Conservation (phyloP, 2,329 filamentous ascomycete genomes). For the Fusarium zealandicum region DNA sequence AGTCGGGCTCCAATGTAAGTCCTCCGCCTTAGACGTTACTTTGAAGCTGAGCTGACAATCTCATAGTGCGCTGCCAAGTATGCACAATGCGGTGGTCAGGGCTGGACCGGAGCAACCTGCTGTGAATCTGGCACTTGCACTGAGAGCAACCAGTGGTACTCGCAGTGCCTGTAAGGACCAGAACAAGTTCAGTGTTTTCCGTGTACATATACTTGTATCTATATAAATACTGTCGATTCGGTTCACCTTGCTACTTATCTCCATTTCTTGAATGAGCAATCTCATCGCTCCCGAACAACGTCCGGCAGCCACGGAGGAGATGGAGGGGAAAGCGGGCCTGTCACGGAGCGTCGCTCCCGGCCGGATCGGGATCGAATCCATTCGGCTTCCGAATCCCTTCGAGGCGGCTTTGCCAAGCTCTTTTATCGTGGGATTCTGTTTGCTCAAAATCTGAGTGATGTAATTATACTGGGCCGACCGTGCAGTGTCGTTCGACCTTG, state of each 20-base stretch:
- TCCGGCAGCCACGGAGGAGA: conserved; percentile 4
- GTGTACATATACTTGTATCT: too few relatives aligned
- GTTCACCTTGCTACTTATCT: too few relatives aligned
- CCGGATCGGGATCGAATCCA: conserved; percentile 16
- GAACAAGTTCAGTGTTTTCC: too few relatives aligned
- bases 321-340: conserved; percentile 1
- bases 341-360: conserved; percentile 16
- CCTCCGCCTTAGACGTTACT: neutral
- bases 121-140: conserved; percentile 36
- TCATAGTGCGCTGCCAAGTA: conserved; percentile 31
- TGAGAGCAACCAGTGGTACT: conserved; percentile 37
- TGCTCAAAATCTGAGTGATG: conserved; percentile 13
- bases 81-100: conserved; percentile 36
- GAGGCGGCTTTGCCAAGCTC: conserved; percentile 11
- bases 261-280: neutral
- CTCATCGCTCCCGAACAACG: neutral
- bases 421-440: neutral
- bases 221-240: too few relatives aligned
- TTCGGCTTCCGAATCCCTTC: neutral
- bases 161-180: conserved; percentile 33
- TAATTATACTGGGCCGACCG: conserved; percentile 25
- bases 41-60: neutral
- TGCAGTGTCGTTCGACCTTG: conserved; percentile 5
- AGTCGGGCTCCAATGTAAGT: conserved; percentile 13
- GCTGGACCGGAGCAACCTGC: conserved; percentile 37